phyloP scores from a whole-genome alignment of 305 asterid genomes.

The Solanum aculeatissimum region DNA sequence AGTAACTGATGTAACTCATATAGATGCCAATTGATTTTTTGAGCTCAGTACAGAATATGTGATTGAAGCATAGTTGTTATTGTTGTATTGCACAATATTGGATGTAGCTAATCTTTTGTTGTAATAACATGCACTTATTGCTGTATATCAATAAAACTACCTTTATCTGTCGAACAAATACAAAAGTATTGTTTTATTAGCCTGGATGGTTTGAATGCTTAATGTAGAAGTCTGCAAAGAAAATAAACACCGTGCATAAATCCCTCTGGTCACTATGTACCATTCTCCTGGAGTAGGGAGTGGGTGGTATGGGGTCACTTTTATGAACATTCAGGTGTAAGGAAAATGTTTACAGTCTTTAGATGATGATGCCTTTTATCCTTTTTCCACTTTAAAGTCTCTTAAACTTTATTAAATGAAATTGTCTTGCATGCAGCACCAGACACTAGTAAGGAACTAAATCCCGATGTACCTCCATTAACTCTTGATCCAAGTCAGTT shows the following conservation, averaged over 20 bases:
- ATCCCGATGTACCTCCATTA: slow-evolving; percentile 37
- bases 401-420: slow-evolving; percentile 5
- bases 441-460: slow-evolving; percentile 43
- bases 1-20: not conserved
- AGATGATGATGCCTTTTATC: not conserved
- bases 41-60: not conserved
- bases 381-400: not conserved
- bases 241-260: not conserved
- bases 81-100: not conserved
- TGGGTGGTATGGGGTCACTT: not conserved
- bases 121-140: not conserved
- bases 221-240: not conserved
- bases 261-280: not conserved
- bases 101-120: not conserved
- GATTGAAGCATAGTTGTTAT: not conserved
- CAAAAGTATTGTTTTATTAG: not conserved
- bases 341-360: not conserved
- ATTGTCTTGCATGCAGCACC: slow-evolving; percentile 30
- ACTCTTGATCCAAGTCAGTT: slow-evolving; percentile 46
- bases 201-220: not conserved
- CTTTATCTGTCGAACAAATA: not conserved
- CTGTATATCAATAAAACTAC: not conserved
- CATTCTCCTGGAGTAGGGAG: not conserved
- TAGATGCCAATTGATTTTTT: not conserved
- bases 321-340: not conserved